Evolutionary conservation across 2,329 filamentous ascomycete species (phyloP).

Genomic region (Coniochaeta sp.): DNA sequence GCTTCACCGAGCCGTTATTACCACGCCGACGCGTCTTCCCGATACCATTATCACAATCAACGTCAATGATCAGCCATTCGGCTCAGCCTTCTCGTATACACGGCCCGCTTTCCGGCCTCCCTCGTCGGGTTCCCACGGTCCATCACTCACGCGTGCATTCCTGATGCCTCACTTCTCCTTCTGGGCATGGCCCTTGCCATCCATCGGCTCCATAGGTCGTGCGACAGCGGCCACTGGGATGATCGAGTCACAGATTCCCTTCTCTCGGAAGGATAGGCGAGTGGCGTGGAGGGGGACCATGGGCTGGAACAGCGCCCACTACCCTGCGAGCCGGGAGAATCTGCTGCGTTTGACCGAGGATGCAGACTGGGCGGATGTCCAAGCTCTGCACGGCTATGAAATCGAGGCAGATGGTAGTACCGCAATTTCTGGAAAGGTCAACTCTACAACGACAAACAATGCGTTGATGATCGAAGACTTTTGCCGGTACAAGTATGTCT

Average conservation of each 20-base stretch:
- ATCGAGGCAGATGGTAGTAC: neutral
- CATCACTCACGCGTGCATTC: constrained; percentile 25
- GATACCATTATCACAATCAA: constrained; percentile 40
- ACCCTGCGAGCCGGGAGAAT: constrained; percentile 24
- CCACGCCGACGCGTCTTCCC: constrained; percentile 25
- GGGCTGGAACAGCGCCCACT: constrained; percentile 30
- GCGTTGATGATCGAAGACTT: constrained; percentile 36
- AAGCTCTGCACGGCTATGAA: constrained; percentile 22
- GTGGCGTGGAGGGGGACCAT: constrained; percentile 39
- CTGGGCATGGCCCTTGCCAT: constrained; percentile 44
- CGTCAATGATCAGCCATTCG: constrained; percentile 32
- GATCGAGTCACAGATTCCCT: constrained; percentile 21
- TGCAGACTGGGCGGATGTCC: constrained; percentile 34
- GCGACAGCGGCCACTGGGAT: constrained; percentile 23
- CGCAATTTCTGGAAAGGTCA: neutral
- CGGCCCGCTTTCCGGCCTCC: constrained; percentile 26
- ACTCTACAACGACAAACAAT: constrained; percentile 20
- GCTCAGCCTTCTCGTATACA: constrained; percentile 32
- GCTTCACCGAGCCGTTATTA: constrained; percentile 8
- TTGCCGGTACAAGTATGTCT: constrained; percentile 37
- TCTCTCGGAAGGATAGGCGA: constrained; percentile 23
- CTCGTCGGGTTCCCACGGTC: constrained; percentile 22
- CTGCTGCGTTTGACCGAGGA: constrained; percentile 22
- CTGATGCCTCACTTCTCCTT: constrained; percentile 47
- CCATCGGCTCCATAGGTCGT: constrained; percentile 33